phyloP scores from a whole-genome alignment of 768 basidiomycete species.

The Rhodotorula taiwanensis region DNA sequence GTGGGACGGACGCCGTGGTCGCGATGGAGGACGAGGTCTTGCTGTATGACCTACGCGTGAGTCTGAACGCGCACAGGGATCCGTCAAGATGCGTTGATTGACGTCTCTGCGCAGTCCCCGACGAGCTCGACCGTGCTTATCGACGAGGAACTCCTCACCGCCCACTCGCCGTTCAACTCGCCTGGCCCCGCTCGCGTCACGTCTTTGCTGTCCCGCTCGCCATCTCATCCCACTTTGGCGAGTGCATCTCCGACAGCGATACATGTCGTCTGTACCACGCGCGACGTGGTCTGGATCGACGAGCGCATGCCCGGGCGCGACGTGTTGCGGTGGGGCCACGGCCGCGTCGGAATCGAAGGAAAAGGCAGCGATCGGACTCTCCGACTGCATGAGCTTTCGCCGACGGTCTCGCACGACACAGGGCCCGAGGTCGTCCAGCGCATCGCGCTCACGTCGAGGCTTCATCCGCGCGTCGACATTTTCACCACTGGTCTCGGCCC shows the following conservation, averaged over 20 bases:
- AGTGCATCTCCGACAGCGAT: neutral
- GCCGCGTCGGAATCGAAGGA: slow-evolving; percentile 14
- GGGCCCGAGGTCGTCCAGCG: neutral
- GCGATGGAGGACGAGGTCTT: slow-evolving; percentile 27
- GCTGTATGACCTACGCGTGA: slow-evolving; percentile 28
- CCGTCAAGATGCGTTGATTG: neutral
- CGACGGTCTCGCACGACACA: neutral
- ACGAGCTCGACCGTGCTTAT: neutral
- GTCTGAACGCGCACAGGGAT: neutral
- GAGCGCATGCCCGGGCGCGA: slow-evolving; percentile 24
- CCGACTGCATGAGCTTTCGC: slow-evolving; percentile 5
- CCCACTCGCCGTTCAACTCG: slow-evolving; percentile 3
- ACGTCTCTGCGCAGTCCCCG: slow-evolving; percentile 1
- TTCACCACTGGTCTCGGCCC: neutral
- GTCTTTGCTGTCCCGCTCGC: slow-evolving; percentile 10
- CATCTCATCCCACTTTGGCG: neutral
- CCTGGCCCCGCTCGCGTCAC: slow-evolving; percentile 9
- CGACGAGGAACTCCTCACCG: neutral
- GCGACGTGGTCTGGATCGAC: slow-evolving; percentile 27
- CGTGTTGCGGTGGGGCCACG: slow-evolving; percentile 18
- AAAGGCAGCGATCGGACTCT: slow-evolving; percentile 25
- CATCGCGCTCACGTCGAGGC: slow-evolving; percentile 11
- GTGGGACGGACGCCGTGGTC: slow-evolving; percentile 20
- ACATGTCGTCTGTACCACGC: slow-evolving; percentile 25
- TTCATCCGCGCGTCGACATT: neutral